phyloP scores from a whole-genome alignment of 257 asterid species.

The Sherardia arvensis region DNA sequence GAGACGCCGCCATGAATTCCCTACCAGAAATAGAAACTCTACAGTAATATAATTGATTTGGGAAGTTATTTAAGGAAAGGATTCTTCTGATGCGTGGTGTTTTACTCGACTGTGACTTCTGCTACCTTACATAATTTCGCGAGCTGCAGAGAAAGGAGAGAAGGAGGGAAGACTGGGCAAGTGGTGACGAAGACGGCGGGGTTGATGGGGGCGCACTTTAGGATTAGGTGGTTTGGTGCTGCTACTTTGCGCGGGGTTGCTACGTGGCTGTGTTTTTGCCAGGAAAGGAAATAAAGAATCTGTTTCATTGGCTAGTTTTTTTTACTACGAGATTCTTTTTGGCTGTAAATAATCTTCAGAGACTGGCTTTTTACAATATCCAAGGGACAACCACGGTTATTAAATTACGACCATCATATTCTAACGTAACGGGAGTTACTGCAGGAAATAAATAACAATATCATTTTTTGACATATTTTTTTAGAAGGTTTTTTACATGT shows the following conservation, averaged over 20 bases:
- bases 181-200: conserved; percentile 19
- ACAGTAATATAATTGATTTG: conserved; percentile 2
- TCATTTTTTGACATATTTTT: no score
- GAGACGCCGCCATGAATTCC: conserved; percentile 38
- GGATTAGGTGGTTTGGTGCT: conserved; percentile 3
- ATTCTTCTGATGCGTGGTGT: neutral
- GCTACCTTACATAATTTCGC: neutral
- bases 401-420: no score
- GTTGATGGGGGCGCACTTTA: conserved; percentile 31
- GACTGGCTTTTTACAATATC: neutral
- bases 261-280: conserved; percentile 18
- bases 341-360: neutral
- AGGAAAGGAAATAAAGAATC: neutral
- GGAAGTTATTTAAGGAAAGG: neutral
- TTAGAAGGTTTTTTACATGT: no score
- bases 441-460: no score
- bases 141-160: neutral
- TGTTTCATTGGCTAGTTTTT: neutral
- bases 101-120: neutral
- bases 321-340: neutral
- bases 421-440: no score
- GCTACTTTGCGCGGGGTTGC: conserved; percentile 18
- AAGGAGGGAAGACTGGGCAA: neutral
- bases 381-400: neutral
- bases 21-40: neutral